A percentile compares a stretch with the other conserved stretches of the same genome.
Conservation (phyloP, 768 basidiomycete species). For the Rickenella mellea region DNA sequence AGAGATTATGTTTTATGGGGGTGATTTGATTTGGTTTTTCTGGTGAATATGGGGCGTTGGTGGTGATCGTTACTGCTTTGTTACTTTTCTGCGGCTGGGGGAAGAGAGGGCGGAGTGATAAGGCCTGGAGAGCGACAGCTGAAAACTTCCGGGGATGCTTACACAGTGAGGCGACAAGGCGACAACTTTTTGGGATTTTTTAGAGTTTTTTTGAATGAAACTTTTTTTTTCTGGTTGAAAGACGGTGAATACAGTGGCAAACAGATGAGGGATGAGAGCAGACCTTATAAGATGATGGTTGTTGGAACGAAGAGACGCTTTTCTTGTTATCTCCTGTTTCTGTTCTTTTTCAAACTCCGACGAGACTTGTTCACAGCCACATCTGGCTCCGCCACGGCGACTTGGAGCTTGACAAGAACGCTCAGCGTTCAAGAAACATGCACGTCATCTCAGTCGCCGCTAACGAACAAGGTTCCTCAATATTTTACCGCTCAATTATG, state of each 20-base stretch:
- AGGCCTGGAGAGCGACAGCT: conserved; percentile 8
- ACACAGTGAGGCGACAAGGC: conserved; percentile 69
- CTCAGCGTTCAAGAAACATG: too few relatives aligned
- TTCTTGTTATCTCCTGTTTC: conserved; percentile 11
- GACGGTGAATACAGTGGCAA: conserved; percentile 6
- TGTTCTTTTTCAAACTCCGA: conserved; percentile 41
- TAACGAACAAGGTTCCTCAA: too few relatives aligned
- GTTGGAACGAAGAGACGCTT: conserved; percentile 30
- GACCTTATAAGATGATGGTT: conserved; percentile 66
- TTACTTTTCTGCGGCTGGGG: conserved; percentile 66
- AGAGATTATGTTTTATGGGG: conserved; percentile 10
- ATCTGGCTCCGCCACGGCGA: too few relatives aligned
- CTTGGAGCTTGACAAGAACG: too few relatives aligned
- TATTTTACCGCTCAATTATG: too few relatives aligned
- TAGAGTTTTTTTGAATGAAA: conserved; percentile 47
- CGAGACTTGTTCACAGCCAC: conserved; percentile 2
- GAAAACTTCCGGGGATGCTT: conserved; percentile 19
- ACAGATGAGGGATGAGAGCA: conserved; percentile 19
- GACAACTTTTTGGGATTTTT: conserved; percentile 71
- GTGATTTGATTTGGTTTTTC: conserved; percentile 14
- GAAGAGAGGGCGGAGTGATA: conserved; percentile 9
- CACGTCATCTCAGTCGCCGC: too few relatives aligned
- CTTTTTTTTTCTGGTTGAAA: background rate
- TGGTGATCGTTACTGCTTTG: conserved; percentile 89
- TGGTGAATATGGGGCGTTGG: conserved; percentile 22